Percentiles rank a stretch among this genome's conserved stretches.
These are phyloP conservation scores for Stagonosporopsis cucurbitacearum DNA, from an alignment of 2,329 filamentous ascomycete species.

Conservation along the genomic window DNA sequence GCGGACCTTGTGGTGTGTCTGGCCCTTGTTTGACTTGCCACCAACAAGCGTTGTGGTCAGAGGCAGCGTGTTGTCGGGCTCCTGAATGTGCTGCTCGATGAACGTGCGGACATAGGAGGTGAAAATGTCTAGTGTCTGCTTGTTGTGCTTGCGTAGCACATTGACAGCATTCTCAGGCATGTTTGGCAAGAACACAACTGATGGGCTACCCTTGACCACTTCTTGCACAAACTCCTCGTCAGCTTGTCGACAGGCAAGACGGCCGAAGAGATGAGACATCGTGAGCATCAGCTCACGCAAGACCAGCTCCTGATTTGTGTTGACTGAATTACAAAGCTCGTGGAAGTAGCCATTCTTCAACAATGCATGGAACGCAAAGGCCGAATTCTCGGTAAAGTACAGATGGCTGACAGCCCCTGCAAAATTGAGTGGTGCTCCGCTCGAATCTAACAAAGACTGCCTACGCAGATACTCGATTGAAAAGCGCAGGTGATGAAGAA, in stretches of 20 bases:
- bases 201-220: slow-evolving; percentile 64
- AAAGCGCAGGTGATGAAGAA: slow-evolving; percentile 79
- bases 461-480: slow-evolving; percentile 79
- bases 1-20: slow-evolving; percentile 56
- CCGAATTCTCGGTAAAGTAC: slow-evolving; percentile 77
- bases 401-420: slow-evolving; percentile 73
- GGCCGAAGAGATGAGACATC: slow-evolving; percentile 73
- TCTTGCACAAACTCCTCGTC: slow-evolving; percentile 57
- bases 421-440: slow-evolving; percentile 73
- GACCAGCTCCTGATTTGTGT: slow-evolving; percentile 57
- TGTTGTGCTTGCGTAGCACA: slow-evolving; percentile 68
- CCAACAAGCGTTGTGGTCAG: slow-evolving; percentile 61
- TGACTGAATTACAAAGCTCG: slow-evolving; percentile 65
- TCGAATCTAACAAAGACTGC: slow-evolving; percentile 67
- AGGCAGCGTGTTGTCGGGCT: slow-evolving; percentile 64
- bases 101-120: slow-evolving; percentile 73
- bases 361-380: slow-evolving; percentile 78
- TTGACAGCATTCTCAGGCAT: slow-evolving; percentile 65
- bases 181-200: slow-evolving; percentile 68
- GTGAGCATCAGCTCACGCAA: slow-evolving; percentile 70
- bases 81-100: slow-evolving; percentile 66
- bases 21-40: slow-evolving; percentile 30
- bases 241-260: slow-evolving; percentile 58
- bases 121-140: slow-evolving; percentile 70
- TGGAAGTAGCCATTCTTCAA: slow-evolving; percentile 75